Percentiles rank a stretch among this genome's conserved stretches.
These are phyloP conservation scores for Eucalyptus cloeziana DNA, from an alignment of 345 rosid species.

Conservation along the genomic window DNA sequence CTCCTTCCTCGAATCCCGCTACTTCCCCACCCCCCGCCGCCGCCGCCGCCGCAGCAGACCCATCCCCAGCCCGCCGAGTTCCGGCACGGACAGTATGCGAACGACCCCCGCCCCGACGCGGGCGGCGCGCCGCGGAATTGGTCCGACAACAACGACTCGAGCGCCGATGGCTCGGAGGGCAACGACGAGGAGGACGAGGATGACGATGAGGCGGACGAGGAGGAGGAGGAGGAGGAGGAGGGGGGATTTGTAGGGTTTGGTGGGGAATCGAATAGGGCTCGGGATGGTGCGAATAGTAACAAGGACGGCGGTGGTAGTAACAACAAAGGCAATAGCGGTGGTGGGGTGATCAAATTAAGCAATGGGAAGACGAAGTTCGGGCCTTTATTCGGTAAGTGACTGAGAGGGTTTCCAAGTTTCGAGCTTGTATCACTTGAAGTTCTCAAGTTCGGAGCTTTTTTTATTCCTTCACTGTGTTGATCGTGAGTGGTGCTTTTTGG, in stretches of 20 bases:
- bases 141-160: conserved; percentile 11
- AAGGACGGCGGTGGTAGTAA: neutral
- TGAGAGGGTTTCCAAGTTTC: neutral
- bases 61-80: conserved; percentile 6
- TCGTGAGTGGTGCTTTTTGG: neutral
- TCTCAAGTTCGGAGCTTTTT: neutral
- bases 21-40: conserved; percentile 6
- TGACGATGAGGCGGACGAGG: conserved; percentile 18
- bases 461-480: neutral
- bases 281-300: neutral
- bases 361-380: neutral
- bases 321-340: neutral
- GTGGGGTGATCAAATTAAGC: neutral
- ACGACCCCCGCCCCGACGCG: neutral
- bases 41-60: neutral
- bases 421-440: neutral
- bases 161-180: conserved; percentile 27
- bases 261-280: neutral
- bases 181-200: conserved; percentile 35
- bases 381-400: neutral
- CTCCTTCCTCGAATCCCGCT: conserved; percentile 37
- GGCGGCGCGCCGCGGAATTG: conserved; percentile 2
- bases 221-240: neutral
- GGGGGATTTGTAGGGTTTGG: neutral
- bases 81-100: conserved; percentile 6